Percentiles rank a stretch among this genome's conserved stretches.
These are phyloP conservation scores for Medicago lupulina DNA, from an alignment of 306 rosid genomes.

Conservation along the genomic window DNA sequence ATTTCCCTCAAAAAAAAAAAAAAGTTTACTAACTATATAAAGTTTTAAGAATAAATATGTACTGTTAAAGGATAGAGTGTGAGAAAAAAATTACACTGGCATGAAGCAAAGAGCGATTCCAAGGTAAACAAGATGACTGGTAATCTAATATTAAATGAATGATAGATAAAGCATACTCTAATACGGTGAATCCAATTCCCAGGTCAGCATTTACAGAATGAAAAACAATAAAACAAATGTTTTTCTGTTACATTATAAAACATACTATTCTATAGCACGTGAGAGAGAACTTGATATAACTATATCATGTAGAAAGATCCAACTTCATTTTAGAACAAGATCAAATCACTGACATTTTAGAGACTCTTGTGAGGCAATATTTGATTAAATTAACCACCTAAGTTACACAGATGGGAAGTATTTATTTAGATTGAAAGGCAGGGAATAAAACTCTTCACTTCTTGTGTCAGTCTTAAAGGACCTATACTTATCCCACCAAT, in stretches of 20 bases:
- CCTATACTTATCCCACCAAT: conserved; percentile 95
- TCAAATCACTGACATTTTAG: conserved; percentile 24
- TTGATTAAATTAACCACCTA: conserved; percentile 24
- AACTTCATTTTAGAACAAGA: conserved; percentile 43
- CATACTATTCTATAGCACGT: conserved; percentile 44
- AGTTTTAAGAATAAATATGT: no score
- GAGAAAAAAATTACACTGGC: no score
- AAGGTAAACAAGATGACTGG: background rate
- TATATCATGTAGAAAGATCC: conserved; percentile 38
- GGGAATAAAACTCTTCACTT: conserved; percentile 91
- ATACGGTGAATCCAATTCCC: conserved; percentile 48
- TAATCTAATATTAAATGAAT: conserved; percentile 7
- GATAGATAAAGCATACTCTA: conserved; percentile 42
- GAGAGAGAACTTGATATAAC: conserved; percentile 47
- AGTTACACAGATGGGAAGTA: conserved; percentile 94
- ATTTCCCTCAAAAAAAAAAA: no score
- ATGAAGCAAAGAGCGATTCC: background rate
- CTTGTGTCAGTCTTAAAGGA: conserved; percentile 82
- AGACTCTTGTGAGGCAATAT: conserved; percentile 41
- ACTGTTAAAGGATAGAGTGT: no score
- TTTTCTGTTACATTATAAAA: background rate
- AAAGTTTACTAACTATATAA: no score
- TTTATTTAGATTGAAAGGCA: conserved; percentile 94
- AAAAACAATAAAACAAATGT: conserved; percentile 56
- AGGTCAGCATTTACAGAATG: conserved; percentile 59